Evolutionary conservation across 2,329 filamentous ascomycete genomes (phyloP), one percentile per base, ranked within the genome.

Genomic region (Dactylonectria estremocensis): DNA sequence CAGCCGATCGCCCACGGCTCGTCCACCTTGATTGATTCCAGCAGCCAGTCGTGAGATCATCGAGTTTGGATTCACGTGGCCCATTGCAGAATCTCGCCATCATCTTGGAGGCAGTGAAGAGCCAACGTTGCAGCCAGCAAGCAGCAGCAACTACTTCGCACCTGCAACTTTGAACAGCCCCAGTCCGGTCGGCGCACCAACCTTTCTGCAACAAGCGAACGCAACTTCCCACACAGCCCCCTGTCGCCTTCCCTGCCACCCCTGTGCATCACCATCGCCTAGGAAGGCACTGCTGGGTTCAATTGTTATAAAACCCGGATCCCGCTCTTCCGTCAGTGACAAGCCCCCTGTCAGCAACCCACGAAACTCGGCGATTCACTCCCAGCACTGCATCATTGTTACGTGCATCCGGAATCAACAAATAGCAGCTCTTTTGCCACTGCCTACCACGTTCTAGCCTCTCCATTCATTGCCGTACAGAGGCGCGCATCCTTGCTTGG

Each of bases 321-420:
- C 31, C 46, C 28, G 57, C 57, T 18, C 45, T 60, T 28, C 46
- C 45, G 57, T 49, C 57, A 50, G 33, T 40, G 56, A 28, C 46
- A 45, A 22, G 52, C 45, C 45, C 50, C 50, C 50, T 53, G 50
- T 53, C 31, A 53, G n/a, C 50, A 35, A 53, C 18, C 50, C 50
- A 53, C 31, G 31, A 31, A 37, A 18, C 46, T 16, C 24, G 24
- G 24, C 22, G 28, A 53, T 18, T n/a, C 28, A 13, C 20, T 20
- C 31, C 18, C 18, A 20, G 40, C 50, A 22, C 28, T 35, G n/a
- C 50, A 14, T n/a, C 50, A 53, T 53, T n/a, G 50, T 18, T 53
- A 43, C 16, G 5, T 43, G 50, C 50, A 35, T 18, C 13, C n/a
- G 31, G 5, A 18, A 53, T 53, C 31, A 18, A 31, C 31, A 53